Percentiles rank a stretch among this genome's conserved stretches.
These are phyloP conservation scores for Cupressus sempervirens DNA, from an alignment of 75 land plant species.

Conservation along the genomic window DNA sequence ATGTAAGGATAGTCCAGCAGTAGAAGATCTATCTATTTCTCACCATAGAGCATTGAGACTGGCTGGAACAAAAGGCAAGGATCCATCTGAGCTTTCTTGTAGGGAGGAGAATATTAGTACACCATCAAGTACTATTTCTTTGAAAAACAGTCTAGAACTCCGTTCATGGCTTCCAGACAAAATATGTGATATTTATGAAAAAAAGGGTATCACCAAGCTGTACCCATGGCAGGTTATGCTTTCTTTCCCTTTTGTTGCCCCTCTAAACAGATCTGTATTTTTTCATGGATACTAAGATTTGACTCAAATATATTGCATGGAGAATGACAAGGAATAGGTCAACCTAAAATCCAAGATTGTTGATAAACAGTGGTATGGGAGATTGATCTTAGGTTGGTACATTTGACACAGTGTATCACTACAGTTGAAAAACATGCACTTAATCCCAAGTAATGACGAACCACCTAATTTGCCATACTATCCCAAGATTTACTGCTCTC, in stretches of 20 bases:
- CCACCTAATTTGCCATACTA: no score
- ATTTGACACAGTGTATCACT: no score
- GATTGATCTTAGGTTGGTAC: neutral
- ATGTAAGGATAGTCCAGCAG: neutral
- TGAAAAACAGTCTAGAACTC: constrained; percentile 36
- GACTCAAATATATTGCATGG: neutral
- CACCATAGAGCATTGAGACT: neutral
- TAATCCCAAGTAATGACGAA: no score
- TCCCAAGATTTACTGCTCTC: no score
- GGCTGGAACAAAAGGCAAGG: neutral
- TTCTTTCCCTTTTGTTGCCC: neutral
- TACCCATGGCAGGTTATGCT: constrained; percentile 94
- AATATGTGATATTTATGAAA: constrained; percentile 59
- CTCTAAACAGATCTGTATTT: neutral
- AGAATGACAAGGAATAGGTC: neutral
- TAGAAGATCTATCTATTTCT: neutral
- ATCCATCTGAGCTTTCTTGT: constrained; percentile 5
- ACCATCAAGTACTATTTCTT: constrained; percentile 35
- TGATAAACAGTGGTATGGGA: neutral
- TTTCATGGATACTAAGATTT: neutral
- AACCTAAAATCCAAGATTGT: neutral
- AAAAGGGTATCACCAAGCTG: constrained; percentile 72
- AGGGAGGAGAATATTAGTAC: constrained; percentile 16
- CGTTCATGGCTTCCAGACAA: constrained; percentile 82
- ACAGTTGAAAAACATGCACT: no score